These are phyloP conservation scores for Cenchrus purpureus DNA, from an alignment of 176 grass and related monocot genomes.

Conservation along the genomic window DNA sequence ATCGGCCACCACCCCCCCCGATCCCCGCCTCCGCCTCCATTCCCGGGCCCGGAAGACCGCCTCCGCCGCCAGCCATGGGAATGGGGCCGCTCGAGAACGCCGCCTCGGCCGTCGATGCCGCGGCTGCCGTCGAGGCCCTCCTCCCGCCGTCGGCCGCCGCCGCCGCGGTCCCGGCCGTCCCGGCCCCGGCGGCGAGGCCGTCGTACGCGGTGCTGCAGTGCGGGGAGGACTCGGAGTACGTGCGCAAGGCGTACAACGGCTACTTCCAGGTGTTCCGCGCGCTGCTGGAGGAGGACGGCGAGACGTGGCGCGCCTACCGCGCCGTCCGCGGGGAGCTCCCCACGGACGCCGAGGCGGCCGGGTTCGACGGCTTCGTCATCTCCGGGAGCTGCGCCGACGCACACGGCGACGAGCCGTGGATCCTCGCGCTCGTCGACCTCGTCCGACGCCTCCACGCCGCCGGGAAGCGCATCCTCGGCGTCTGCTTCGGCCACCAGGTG, in stretches of 20 bases:
- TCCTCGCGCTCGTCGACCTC: conserved; percentile 64
- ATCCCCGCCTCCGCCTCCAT: neutral
- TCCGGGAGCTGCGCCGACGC: conserved; percentile 93
- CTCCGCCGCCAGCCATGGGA: neutral
- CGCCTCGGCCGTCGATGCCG: neutral
- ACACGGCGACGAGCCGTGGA: conserved; percentile 71
- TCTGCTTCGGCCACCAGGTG: conserved; percentile 99
- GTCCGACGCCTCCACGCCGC: conserved; percentile 49
- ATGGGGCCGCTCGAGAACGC: neutral
- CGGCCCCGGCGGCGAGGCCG: neutral
- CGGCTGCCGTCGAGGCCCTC: neutral
- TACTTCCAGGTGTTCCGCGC: conserved; percentile 81
- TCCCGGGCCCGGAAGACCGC: conserved; percentile 18
- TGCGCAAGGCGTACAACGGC: conserved; percentile 71
- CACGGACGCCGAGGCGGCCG: conserved; percentile 37
- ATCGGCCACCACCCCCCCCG: neutral
- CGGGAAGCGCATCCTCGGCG: conserved; percentile 80
- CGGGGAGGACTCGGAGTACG: conserved; percentile 90
- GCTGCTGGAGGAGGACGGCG: conserved; percentile 74
- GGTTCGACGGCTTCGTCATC: conserved; percentile 70
- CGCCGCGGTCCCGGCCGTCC: too few species aligned
- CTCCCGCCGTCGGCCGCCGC: neutral
- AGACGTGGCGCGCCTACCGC: conserved; percentile 70
- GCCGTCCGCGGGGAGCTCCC: conserved; percentile 74
- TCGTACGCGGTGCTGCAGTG: conserved; percentile 80